Evolutionary conservation across 495 filamentous ascomycete genomes (phyloP).

Genomic region (Penicillium angulare): DNA sequence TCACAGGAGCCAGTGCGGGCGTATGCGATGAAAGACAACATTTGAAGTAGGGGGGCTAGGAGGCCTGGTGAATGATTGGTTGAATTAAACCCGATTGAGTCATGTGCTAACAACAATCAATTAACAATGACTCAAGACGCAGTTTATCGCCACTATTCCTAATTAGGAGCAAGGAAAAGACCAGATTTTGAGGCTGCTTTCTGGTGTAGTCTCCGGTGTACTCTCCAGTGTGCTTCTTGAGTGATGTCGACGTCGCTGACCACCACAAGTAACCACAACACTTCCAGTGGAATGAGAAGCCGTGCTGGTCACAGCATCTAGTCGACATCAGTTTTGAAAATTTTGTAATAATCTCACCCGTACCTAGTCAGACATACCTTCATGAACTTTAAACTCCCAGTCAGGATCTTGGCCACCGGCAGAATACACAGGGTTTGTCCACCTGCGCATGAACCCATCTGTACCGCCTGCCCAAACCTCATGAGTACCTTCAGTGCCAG

Average conservation of each 20-base stretch:
- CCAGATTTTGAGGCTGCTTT: constrained; percentile 69
- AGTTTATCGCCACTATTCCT: too few relatives aligned
- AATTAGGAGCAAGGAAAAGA: constrained; percentile 42
- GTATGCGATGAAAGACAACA: too few relatives aligned
- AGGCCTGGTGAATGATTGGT: too few relatives aligned
- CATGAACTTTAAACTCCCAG: constrained; percentile 61
- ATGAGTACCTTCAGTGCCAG: constrained; percentile 50
- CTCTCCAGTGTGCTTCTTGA: constrained; percentile 30
- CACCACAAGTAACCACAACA: constrained; percentile 74
- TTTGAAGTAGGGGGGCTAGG: too few relatives aligned
- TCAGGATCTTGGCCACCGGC: constrained; percentile 53
- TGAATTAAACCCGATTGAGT: too few relatives aligned
- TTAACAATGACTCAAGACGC: too few relatives aligned
- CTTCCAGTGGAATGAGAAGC: constrained; percentile 65
- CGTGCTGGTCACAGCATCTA: constrained; percentile 59
- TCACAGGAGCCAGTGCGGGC: too few relatives aligned
- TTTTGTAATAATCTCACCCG: not conserved
- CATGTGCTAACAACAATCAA: too few relatives aligned
- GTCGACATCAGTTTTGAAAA: constrained; percentile 11
- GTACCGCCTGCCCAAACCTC: constrained; percentile 83
- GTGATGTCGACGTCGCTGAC: constrained; percentile 50
- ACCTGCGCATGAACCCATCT: constrained; percentile 76
- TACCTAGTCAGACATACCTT: constrained; percentile 44
- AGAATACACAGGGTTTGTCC: constrained; percentile 59
- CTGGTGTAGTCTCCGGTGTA: too few relatives aligned